Base-by-base conservation (phyloP, 1,284 basidiomycete species). In the Fomitopsis pinicola region DNA sequence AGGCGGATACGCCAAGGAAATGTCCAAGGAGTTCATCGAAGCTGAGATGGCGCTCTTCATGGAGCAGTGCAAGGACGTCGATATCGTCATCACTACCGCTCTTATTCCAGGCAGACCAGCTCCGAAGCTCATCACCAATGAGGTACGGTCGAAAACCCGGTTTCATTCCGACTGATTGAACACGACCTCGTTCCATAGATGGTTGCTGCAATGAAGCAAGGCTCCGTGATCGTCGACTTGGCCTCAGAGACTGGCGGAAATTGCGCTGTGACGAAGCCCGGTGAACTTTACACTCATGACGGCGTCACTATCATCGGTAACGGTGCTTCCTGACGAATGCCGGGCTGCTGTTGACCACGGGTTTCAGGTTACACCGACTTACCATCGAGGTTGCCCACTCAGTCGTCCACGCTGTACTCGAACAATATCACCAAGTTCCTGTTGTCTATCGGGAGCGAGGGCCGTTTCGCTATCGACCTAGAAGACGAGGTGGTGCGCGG, bases 341-440 rank as follows among this genome's bases (percentile, higher is more conserved):
- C 50, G 28, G 28, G 40, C 28, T 60, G 15, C 12, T 26, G 22
- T 17, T 56, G n/a, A 56, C 17, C 12, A 17, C 42, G n/a, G 53
- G 62, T 22, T 9, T 30, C 62, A 92, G 90, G 91, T 50, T 89
- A 88, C 71, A 88, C 89, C 56, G 92, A 94, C 73, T 78, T 94
- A 52, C 89, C 92, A 5, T 93, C 91, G 26, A 84, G 92, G 40
- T 77, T 94, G 44, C 91, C 92, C 12, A 93, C 92, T 0, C 92
- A 94, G 70, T 91, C 91, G 3, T 92, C 91, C 5, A 92, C 91
- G 1, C 78, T 94, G 8, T 94, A 94, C 74, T 94, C 92, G 12
- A 94, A 94, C 75, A 94, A 94, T 71, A 88, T 94, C 68, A 89
- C 89, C 48, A 94, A 94, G 72, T 94, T 94, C 76, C 80, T 94